Conservation (phyloP, 2,329 filamentous ascomycete species). For the Truncatella angustata region DNA sequence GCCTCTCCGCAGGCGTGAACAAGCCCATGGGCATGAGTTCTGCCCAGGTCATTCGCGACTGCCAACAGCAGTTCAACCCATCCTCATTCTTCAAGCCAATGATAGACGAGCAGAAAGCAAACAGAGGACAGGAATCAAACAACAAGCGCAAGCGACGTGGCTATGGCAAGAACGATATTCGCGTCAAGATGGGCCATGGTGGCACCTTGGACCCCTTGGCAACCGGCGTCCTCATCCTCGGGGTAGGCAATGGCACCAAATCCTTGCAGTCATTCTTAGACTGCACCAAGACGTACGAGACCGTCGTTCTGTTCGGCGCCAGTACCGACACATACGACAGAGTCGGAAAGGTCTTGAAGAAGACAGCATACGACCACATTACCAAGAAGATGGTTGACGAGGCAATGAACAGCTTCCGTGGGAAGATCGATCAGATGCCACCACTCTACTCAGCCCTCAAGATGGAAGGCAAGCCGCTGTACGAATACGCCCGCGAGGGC, state of each 20-base stretch:
- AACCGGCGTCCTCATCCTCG: conserved; percentile 87
- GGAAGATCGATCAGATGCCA: conserved; percentile 84
- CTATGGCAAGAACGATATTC: conserved; percentile 55
- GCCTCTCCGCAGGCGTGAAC: conserved; percentile 68
- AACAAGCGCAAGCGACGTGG: conserved; percentile 59
- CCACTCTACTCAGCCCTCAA: conserved; percentile 91
- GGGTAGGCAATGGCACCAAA: conserved; percentile 87
- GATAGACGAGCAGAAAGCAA: conserved; percentile 61
- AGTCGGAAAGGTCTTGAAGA: conserved; percentile 77
- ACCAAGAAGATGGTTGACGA: conserved; percentile 76
- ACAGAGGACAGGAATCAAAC: conserved; percentile 54
- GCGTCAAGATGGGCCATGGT: conserved; percentile 94
- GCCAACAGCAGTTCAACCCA: conserved; percentile 79
- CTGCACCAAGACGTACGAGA: conserved; percentile 93
- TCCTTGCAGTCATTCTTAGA: conserved; percentile 72
- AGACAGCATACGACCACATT: conserved; percentile 75
- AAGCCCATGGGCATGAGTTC: conserved; percentile 87
- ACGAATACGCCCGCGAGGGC: conserved; percentile 92
- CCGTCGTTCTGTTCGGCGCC: conserved; percentile 83
- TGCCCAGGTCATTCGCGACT: conserved; percentile 84
- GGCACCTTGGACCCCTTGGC: conserved; percentile 93
- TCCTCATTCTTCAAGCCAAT: conserved; percentile 78
- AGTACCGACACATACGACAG: conserved; percentile 92
- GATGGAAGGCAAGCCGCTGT: conserved; percentile 89
- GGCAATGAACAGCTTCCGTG: conserved; percentile 71